These are phyloP conservation scores for Jackrogersella multiformis DNA, from an alignment of 495 filamentous ascomycete species.

Conservation along the genomic window DNA sequence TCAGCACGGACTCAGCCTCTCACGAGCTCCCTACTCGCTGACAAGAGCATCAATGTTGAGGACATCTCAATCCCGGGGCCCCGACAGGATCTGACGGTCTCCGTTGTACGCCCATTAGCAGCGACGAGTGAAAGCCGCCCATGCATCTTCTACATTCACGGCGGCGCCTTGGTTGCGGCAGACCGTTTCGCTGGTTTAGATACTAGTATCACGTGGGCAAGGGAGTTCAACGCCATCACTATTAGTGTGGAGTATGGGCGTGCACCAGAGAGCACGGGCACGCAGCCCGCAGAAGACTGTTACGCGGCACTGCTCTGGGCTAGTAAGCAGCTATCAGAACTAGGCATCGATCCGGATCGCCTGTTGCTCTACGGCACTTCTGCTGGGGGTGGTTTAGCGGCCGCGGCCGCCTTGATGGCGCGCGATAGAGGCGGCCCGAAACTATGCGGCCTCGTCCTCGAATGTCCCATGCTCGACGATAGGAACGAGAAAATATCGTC, in stretches of 20 bases:
- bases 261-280: constrained; percentile 46
- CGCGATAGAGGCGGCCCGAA: constrained; percentile 47
- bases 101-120: constrained; percentile 41
- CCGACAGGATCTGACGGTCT: constrained; percentile 38
- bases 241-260: constrained; percentile 51
- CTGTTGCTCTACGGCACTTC: constrained; percentile 49
- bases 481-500: constrained; percentile 47
- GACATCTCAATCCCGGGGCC: constrained; percentile 42
- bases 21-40: constrained; percentile 43
- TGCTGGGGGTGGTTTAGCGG: constrained; percentile 50
- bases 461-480: constrained; percentile 51
- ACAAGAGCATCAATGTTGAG: constrained; percentile 44
- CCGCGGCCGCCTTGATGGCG: constrained; percentile 45
- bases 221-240: constrained; percentile 44
- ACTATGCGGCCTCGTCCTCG: constrained; percentile 45
- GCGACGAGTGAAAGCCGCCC: constrained; percentile 30
- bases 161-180: constrained; percentile 44
- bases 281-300: constrained; percentile 44
- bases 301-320: constrained; percentile 45
- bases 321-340: constrained; percentile 37
- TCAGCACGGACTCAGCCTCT: constrained; percentile 41
- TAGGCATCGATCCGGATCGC: constrained; percentile 47
- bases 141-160: constrained; percentile 47
- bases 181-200: constrained; percentile 47
- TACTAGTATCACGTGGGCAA: constrained; percentile 46